Conservation (phyloP, 495 filamentous ascomycete genomes). For the Podospora conica region DNA sequence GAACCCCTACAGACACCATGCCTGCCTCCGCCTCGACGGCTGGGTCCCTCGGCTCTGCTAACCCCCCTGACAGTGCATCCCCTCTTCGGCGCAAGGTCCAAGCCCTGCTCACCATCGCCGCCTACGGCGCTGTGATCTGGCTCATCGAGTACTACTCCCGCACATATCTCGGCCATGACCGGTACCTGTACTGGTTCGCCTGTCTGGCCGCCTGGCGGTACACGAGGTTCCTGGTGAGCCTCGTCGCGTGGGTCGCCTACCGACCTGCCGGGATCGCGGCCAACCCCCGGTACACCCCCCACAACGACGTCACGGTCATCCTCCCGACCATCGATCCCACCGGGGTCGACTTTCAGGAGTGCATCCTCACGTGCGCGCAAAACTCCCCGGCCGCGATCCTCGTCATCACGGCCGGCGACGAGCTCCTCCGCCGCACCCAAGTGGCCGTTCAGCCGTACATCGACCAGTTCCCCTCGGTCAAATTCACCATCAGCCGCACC, state of each 20-base stretch:
- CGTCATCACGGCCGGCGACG: constrained; percentile 30
- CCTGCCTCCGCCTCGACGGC: neutral
- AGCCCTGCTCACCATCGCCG: neutral
- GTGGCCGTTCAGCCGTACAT: constrained; percentile 7
- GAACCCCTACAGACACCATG: neutral
- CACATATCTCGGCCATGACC: neutral
- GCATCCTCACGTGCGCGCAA: constrained; percentile 24
- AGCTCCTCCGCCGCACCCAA: constrained; percentile 12
- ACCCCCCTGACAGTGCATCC: neutral
- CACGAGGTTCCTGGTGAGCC: constrained; percentile 41
- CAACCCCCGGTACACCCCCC: constrained; percentile 31
- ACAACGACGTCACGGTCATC: constrained; percentile 48
- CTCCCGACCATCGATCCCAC: constrained; percentile 45
- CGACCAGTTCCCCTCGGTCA: constrained; percentile 6
- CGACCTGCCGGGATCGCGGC: constrained; percentile 27
- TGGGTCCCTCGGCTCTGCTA: neutral
- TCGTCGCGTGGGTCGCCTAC: constrained; percentile 42
- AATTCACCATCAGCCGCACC: constrained; percentile 19
- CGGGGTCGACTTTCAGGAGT: constrained; percentile 30
- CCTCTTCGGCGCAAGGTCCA: too few species aligned
- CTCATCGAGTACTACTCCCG: neutral
- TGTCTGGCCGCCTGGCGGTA: constrained; percentile 34
- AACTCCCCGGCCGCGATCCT: constrained; percentile 33
- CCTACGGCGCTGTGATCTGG: neutral
- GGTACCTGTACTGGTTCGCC: constrained; percentile 18